Evolutionary conservation across 202 grass and related monocot genomes (phyloP), one percentile per base, ranked within the genome.

Genomic region (Brachypodium distachyon): DNA sequence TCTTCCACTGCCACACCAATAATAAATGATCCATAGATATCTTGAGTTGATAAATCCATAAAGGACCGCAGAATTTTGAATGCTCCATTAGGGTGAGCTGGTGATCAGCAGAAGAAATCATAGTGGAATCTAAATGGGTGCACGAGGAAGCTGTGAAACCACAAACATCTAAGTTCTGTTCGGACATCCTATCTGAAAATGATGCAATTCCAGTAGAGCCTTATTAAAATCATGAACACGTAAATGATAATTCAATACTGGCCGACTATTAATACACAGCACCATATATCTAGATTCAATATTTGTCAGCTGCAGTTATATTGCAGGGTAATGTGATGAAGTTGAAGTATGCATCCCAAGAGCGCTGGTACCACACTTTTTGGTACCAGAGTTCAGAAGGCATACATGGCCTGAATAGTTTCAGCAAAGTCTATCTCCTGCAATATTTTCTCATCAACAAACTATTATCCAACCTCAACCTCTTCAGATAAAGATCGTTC

Each of bases 11-110:
- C 8, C n/a, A 2, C 41, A 59, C 26, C 17, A 3, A 67, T 21
- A 31, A 32, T n/a, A 82, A 21, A 70, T 4, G 26, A 28, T 12
- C 18, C 39, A 57, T 41, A 47, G 40, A 23, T 49, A 25, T 40
- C 70, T 50, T 31, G 8, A 73, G 33, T 29, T 72, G 40, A 61
- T 21, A 82, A 32, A 40, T 78, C 73, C 67, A 73, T 61, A 73
- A 74, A 12, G 11, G 12, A 38, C 18, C 25, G 37, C 26, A 34
- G 1, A 18, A 38, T 71, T 52, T 69, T 60, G 19, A 70, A 47
- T 5, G 11, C 34, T 33, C 16, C 36, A 49, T 12, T 14, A 34
- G 0, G 0, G n/a, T 29, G 29, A 61, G 23, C 25, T 29, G 64
- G 25, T 68, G 25, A 46, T 29, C 6, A 27, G 31, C 50, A 50